phyloP scores from a whole-genome alignment of 371 early-diverging fungal species.

The Mortierella sp. region DNA sequence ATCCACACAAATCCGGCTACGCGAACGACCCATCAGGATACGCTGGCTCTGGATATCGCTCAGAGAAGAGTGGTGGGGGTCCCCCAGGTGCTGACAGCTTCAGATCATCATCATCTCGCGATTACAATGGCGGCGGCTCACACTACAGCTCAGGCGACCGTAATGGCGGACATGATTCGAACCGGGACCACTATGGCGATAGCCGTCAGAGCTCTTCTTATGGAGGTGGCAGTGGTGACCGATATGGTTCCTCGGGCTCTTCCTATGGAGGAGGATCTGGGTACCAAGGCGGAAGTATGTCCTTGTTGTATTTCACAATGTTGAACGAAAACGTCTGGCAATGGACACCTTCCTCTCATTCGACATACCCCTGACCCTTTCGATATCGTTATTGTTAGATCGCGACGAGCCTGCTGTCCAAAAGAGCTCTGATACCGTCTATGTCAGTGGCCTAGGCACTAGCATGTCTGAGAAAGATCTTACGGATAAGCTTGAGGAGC shows the following conservation, averaged over 20 bases:
- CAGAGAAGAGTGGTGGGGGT: slow-evolving; percentile 7
- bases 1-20: not conserved
- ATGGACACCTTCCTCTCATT: not conserved
- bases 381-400: slow-evolving; percentile 9
- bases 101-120: slow-evolving; percentile 19
- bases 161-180: slow-evolving; percentile 39
- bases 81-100: slow-evolving; percentile 23
- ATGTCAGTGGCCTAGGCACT: slow-evolving; percentile 68
- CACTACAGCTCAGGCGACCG: slow-evolving; percentile 26
- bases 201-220: slow-evolving; percentile 20
- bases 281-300: slow-evolving; percentile 17
- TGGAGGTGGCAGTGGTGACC: slow-evolving; percentile 32
- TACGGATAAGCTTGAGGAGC: slow-evolving; percentile 58
- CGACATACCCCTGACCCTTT: not conserved
- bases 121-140: slow-evolving; percentile 11
- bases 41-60: slow-evolving; percentile 18
- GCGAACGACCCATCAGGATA: not conserved
- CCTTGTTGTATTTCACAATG: not conserved
- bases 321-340: not conserved
- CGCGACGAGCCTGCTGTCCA: slow-evolving; percentile 40
- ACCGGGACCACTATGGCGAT: slow-evolving; percentile 21
- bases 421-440: slow-evolving; percentile 71
- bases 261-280: slow-evolving; percentile 5
- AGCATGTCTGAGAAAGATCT: slow-evolving; percentile 65
- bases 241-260: slow-evolving; percentile 33